Evolutionary conservation across 805 yeast species (phyloP), one percentile per base, ranked within the genome.

Genomic region (Sugiyamaella floridensis): DNA sequence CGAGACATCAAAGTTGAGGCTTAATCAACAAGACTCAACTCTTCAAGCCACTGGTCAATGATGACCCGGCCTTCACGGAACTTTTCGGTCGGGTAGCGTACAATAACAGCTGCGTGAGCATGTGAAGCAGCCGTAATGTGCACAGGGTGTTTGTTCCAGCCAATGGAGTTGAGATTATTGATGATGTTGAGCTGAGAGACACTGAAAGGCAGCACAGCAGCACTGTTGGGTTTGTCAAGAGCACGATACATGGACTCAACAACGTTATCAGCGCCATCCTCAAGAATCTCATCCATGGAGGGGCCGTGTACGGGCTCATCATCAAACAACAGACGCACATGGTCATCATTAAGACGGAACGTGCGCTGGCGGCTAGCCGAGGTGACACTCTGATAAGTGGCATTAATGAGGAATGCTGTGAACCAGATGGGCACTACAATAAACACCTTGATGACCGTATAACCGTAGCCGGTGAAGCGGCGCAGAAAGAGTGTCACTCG

Each of bases 101-200:
- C 86, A 54, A 88, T 85, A 1, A 88, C 83, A 1, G 93, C 95
- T 1, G 95, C 88, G 63, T 88, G 96, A 0, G 95, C 78, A 44
- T 82, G 78, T 47, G 75, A 75, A 5, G 92, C 82, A 29, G 77
- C 71, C 40, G 83, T 75, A 53, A 88, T 84, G 54, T 83, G 76
- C 26, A 88, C 75, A 0, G 93, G 90, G 59, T 68, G 83, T 63
- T 86, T 88, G 43, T 71, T 66, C 95, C 95, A 89, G 1, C 70
- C 61, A 4, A 86, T 64, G 2, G 67, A 58, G 65, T 87, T 87
- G 63, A 88, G 74, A 49, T 76, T 73, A 28, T 68, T 68, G 32
- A 85, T 74, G 43, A 86, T 85, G 12, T 65, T 69, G 49, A 68
- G 60, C 63, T 86, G 90, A 12, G 48, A 28, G 4, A 14, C 42